Conservation (phyloP, 805 yeast genomes). For the Metschnikowia bowlesiae region DNA sequence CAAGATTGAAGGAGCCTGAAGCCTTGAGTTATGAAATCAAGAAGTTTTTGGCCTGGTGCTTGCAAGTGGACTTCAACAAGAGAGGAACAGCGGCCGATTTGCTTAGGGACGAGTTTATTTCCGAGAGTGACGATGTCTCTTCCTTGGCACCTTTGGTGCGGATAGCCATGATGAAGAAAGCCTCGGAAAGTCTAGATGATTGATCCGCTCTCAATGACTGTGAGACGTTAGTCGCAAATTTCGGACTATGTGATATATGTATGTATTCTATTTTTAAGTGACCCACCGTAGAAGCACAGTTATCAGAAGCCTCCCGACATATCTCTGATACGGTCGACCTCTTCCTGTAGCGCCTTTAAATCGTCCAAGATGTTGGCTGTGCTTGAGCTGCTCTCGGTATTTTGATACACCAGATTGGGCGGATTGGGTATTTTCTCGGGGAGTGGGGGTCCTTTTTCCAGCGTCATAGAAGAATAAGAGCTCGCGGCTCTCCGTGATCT, state of each 20-base stretch:
- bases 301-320: conserved; percentile 42
- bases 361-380: conserved; percentile 58
- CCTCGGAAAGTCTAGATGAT: conserved; percentile 20
- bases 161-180: conserved; percentile 65
- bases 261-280: neutral
- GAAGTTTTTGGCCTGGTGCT: conserved; percentile 68
- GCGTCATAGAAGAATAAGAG: conserved; percentile 11
- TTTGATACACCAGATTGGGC: conserved; percentile 18
- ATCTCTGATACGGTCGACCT: conserved; percentile 54
- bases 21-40: conserved; percentile 62
- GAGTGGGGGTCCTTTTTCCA: conserved; percentile 10
- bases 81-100: conserved; percentile 77
- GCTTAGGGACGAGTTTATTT: conserved; percentile 60
- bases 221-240: neutral
- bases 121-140: conserved; percentile 55
- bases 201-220: neutral
- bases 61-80: conserved; percentile 77
- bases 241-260: neutral
- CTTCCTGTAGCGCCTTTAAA: conserved; percentile 61
- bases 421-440: conserved; percentile 19
- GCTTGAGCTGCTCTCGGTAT: conserved; percentile 19
- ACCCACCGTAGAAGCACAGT: neutral
- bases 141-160: conserved; percentile 71
- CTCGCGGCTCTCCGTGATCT: conserved; percentile 32
- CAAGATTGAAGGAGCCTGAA: conserved; percentile 85